These are phyloP conservation scores for Boletus reticulatus DNA, from an alignment of 768 basidiomycete species.

Conservation along the genomic window DNA sequence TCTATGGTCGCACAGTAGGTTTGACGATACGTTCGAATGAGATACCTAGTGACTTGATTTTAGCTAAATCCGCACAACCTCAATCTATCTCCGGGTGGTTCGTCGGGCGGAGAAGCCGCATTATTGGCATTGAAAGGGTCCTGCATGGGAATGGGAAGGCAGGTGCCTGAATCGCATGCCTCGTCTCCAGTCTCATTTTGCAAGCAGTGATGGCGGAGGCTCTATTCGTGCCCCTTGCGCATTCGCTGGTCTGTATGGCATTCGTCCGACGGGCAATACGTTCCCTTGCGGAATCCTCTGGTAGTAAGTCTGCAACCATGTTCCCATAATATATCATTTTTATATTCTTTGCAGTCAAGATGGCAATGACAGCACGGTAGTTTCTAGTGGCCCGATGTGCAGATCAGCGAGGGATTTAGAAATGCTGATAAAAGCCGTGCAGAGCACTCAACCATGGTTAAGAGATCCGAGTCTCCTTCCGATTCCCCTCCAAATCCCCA, in stretches of 20 bases:
- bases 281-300: conserved; percentile 20
- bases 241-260: conserved; percentile 39
- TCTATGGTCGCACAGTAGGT: conserved; percentile 32
- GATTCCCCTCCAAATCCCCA: conserved; percentile 24
- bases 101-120: conserved; percentile 51
- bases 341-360: conserved; percentile 16
- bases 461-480: conserved; percentile 36
- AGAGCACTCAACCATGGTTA: conserved; percentile 40
- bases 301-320: conserved; percentile 17
- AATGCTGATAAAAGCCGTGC: conserved; percentile 18
- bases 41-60: background rate
- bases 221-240: conserved; percentile 39
- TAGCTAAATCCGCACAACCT: conserved; percentile 47
- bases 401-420: conserved; percentile 25
- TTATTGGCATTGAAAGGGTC: conserved; percentile 45
- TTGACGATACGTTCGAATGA: background rate
- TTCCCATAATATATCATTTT: conserved; percentile 1
- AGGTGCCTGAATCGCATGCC: conserved; percentile 11
- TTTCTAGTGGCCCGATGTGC: conserved; percentile 27
- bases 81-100: conserved; percentile 46
- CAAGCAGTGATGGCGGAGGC: conserved; percentile 31
- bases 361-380: conserved; percentile 19
- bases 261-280: conserved; percentile 38
- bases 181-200: background rate
- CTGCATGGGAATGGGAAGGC: conserved; percentile 44